Base-by-base conservation (phyloP, 371 early-diverging fungal genomes). In the Mortierella sp. region DNA sequence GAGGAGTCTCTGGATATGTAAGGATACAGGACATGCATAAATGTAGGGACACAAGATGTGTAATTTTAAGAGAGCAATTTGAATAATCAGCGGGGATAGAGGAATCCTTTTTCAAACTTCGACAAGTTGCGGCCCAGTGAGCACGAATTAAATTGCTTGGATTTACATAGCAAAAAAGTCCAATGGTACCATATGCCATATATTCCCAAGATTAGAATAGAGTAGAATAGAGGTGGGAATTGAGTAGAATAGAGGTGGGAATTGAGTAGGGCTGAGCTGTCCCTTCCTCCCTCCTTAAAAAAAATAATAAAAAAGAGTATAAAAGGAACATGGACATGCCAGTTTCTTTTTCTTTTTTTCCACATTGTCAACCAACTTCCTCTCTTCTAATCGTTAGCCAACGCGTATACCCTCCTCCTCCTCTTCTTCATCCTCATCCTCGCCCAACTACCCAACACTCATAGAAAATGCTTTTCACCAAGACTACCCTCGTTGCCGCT, bases 381-480 rank as follows among this genome's bases (percentile, higher is more conserved):
- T 21, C 28, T 22, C 61, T 60, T 8, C 61, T 53, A 53, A 53
- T 22, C 55, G 55, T 53, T 22, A 28, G 22, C 55, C 55, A 10
- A n/a, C n/a, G 36, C 36, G 36, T 6, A 36, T 0, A 36, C 4
- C 0, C 36, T 6, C 55, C 55, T 53, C 55, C n/a, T 10, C n/a
- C n/a, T n/a, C n/a, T n/a, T n/a, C n/a, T n/a, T n/a, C n/a, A 7
- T 28, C n/a, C n/a, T n/a, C n/a, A n/a, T 9, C 55, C 55, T 53
- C 55, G 9, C 28, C 22, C 6, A n/a, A 10, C 10, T 22, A 28
- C 1, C 10, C 10, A 53, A 53, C 5, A 3, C 19, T 11, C n/a
- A n/a, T n/a, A n/a, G n/a, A 67, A 40, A 41, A 76, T 76, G 76
- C 66, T 76, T 40, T 76, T 76, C 70, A 40, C 62, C 41, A 70